Evolutionary conservation across 305 asterid genomes (phyloP).

Genomic region (Ajuga reptans): DNA sequence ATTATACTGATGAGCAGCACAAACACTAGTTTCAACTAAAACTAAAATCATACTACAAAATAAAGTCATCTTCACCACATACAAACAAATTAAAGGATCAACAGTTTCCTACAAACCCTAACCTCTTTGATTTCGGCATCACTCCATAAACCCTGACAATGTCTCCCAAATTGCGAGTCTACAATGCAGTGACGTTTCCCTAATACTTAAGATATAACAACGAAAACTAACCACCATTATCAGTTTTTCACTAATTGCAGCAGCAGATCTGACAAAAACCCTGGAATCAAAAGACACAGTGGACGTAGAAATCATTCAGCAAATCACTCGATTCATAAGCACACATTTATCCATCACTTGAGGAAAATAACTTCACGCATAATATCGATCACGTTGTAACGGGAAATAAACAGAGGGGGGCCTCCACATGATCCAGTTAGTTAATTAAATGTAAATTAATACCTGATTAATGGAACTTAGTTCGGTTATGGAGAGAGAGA

Average conservation of each 20-base stretch:
- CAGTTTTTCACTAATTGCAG: constrained; percentile 8
- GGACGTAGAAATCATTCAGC: constrained; percentile 6
- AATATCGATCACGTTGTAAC: constrained; percentile 15
- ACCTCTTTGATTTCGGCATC: constrained; percentile 3
- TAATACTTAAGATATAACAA: constrained; percentile 11
- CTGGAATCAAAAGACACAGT: constrained; percentile 8
- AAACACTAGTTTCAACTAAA: constrained; percentile 12
- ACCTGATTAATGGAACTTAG: constrained; percentile 25
- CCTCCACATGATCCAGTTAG: constrained; percentile 22
- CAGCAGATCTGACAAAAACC: constrained; percentile 32
- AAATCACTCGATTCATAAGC: neutral
- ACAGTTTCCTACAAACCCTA: constrained; percentile 28
- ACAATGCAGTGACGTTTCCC: constrained; percentile 3
- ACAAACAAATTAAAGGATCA: neutral
- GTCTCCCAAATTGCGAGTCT: neutral
- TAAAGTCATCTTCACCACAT: neutral
- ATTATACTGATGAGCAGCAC: neutral
- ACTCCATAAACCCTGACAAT: constrained; percentile 11
- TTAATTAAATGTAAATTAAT: neutral
- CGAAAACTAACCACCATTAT: constrained; percentile 1
- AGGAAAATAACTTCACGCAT: neutral
- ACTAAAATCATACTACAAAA: constrained; percentile 11
- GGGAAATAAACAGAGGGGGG: constrained; percentile 14
- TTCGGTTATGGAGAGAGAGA: constrained; percentile 15
- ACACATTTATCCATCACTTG: constrained; percentile 20